phyloP scores from a whole-genome alignment of 1,284 basidiomycete species.

The Pseudozyma sp. region DNA sequence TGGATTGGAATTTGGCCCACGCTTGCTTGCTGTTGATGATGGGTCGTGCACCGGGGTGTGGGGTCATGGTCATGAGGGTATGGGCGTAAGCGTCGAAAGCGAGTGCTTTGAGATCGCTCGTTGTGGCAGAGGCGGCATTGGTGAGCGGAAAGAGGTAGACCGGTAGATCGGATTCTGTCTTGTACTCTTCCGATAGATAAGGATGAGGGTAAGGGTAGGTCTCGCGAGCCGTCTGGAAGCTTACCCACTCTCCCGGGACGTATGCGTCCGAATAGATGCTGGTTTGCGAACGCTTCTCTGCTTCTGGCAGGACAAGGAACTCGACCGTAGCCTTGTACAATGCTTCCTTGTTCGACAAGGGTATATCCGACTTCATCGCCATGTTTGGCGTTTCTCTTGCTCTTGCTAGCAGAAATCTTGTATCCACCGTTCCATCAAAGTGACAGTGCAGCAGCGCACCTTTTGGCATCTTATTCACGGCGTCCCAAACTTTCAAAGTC shows the following conservation, averaged over 20 bases:
- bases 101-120: neutral
- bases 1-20: slow-evolving; percentile 57
- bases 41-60: slow-evolving; percentile 19
- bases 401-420: slow-evolving; percentile 42
- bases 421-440: slow-evolving; percentile 60
- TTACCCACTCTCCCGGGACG: slow-evolving; percentile 47
- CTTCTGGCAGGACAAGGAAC: slow-evolving; percentile 35
- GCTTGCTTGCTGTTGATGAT: slow-evolving; percentile 55
- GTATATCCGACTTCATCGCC: slow-evolving; percentile 43
- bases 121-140: neutral
- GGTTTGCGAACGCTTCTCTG: slow-evolving; percentile 8
- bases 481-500: slow-evolving; percentile 28
- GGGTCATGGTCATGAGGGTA: slow-evolving; percentile 58
- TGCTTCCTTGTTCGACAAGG: slow-evolving; percentile 22
- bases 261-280: slow-evolving; percentile 45
- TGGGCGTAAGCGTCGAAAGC: slow-evolving; percentile 55
- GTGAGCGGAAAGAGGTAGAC: slow-evolving; percentile 13
- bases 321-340: slow-evolving; percentile 47
- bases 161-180: slow-evolving; percentile 13
- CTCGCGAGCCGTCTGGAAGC: slow-evolving; percentile 27
- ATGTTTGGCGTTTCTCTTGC: slow-evolving; percentile 32
- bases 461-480: slow-evolving; percentile 50
- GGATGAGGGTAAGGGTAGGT: slow-evolving; percentile 45
- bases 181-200: slow-evolving; percentile 20
- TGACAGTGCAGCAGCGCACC: slow-evolving; percentile 59